A percentile compares a stretch with the other conserved stretches of the same genome.
These are phyloP conservation scores for Auricularia auricula-judae DNA, from an alignment of 768 basidiomycete genomes.

Conservation along the genomic window DNA sequence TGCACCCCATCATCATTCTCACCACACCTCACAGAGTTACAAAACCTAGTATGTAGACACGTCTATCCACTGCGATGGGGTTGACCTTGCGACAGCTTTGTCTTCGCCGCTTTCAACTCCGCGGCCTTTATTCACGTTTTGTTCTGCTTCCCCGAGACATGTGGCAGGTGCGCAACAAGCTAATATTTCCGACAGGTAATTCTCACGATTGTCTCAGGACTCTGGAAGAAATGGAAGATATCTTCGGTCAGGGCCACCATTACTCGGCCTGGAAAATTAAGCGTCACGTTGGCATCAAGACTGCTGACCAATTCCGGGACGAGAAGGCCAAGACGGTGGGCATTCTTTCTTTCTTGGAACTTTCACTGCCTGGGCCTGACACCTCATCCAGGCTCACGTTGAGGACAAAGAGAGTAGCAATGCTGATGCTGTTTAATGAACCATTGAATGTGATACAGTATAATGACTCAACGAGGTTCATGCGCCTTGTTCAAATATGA, in stretches of 20 bases:
- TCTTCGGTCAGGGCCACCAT: constrained; percentile 56
- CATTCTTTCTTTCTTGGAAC: background rate
- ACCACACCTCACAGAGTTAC: background rate
- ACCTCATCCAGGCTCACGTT: background rate
- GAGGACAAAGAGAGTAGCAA: background rate
- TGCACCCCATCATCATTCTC: too few species aligned
- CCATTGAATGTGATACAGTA: too few species aligned
- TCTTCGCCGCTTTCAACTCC: constrained; percentile 70
- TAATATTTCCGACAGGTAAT: constrained; percentile 1
- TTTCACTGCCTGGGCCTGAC: background rate
- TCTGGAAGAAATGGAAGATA: constrained; percentile 70
- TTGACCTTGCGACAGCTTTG: constrained; percentile 43
- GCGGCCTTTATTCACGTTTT: constrained; percentile 58
- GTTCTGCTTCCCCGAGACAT: constrained; percentile 76
- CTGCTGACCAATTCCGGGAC: background rate
- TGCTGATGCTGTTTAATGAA: background rate
- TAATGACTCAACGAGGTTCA: too few species aligned
- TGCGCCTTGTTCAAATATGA: too few species aligned
- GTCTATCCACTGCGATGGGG: too few species aligned
- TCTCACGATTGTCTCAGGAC: constrained; percentile 23
- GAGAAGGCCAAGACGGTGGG: background rate
- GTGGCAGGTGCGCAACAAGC: constrained; percentile 23
- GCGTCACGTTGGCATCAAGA: constrained; percentile 9
- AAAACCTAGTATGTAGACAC: background rate
- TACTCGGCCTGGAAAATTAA: constrained; percentile 56